Evolutionary conservation across 306 rosid genomes (phyloP), one percentile per base, ranked within the genome.

Genomic region (Abrus precatorius): DNA sequence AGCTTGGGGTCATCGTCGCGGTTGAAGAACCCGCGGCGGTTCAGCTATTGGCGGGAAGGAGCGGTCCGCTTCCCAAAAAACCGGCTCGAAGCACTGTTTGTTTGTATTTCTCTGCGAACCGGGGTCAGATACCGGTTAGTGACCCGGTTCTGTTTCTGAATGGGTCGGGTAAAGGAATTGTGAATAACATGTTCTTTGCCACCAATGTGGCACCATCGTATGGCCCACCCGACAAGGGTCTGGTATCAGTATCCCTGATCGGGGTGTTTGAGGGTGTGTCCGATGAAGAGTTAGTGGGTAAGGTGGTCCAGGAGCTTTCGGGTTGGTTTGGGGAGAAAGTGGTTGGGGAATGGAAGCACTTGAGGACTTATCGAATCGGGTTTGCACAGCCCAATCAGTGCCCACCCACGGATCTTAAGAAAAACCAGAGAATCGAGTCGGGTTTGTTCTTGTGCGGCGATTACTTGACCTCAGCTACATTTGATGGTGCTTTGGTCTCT

Each of bases 401-500:
- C 32, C 97, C 97, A 1, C 97, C 97, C 29, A 84, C 91, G 1
- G 48, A 89, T 86, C 72, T 84, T 44, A 79, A 11, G 79, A 93
- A 88, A 53, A 69, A 88, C 69, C 93, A 90, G 4, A 88, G 36
- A 69, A 69, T 91, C 20, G 88, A 84, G 10, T 20, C 83, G 40
- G 94, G 99, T 20, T 74, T 93, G 59, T 95, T 86, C 13, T 78
- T 84, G 7, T 95, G 97, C 7, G 99, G 99, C 0, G 99, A 95
- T 84, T 87, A 91, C 74, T 78, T 91, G 84, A 88, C 90, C 3
- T 89, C 91, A 1, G 97, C 97, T 13, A 93, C 97, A 1, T 95
- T 93, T 75, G 99, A 95, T 40, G 99, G 99, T 0, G 97, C 97
- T 50, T 80, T 95, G 86, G 87, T 85, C n/a, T 91, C 99, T 5